Evolutionary conservation across 768 basidiomycete species (phyloP), one percentile per base, ranked within the genome.

Genomic region (Boletus reticulatus): DNA sequence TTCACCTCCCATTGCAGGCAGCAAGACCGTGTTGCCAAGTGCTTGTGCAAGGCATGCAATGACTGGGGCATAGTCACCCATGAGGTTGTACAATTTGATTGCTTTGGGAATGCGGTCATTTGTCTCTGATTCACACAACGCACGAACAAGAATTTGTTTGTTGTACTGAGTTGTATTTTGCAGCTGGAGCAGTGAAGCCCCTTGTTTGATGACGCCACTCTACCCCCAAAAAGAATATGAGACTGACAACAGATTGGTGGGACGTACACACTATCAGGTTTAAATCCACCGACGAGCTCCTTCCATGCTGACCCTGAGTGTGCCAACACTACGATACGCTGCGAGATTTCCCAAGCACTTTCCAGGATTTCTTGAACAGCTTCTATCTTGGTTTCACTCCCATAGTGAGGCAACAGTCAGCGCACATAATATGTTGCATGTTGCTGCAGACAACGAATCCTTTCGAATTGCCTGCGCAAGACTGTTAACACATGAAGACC

Each of bases 1-100:
- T 55, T 80, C 73, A 47, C 72, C 67, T n/a, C 70, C 71, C 0
- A 85, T 66, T 43, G 69, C 67, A 0, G 87, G 84, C 61, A 89
- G 80, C 3, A 85, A 78, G 46, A 97, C 78, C 0, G 90, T 88
- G 65, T 87, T 89, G 14, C 94, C 93, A 2, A 99, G 79, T 3
- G 92, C 92, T 53, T 85, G 84, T 14, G 93, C 92, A 36, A 98
- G 87, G 50, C 91, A 92, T 8, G 84, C 79, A 39, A 98, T 83
- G 51, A 98, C 95, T 22, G 91, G 92, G 14, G 81, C 74, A 68
- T 94, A 94, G 59, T 95, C 90, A 32, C 91, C 91, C 1, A 94
- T 94, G 37, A 98, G 84, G 73, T 98, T 95, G 75, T 94, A 98
- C 42, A 99, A 76, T 68, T 94, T 92, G 75, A 98, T 94, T 3